Conservation (phyloP, 2,329 filamentous ascomycete genomes). For the Penicillium olsonii region DNA sequence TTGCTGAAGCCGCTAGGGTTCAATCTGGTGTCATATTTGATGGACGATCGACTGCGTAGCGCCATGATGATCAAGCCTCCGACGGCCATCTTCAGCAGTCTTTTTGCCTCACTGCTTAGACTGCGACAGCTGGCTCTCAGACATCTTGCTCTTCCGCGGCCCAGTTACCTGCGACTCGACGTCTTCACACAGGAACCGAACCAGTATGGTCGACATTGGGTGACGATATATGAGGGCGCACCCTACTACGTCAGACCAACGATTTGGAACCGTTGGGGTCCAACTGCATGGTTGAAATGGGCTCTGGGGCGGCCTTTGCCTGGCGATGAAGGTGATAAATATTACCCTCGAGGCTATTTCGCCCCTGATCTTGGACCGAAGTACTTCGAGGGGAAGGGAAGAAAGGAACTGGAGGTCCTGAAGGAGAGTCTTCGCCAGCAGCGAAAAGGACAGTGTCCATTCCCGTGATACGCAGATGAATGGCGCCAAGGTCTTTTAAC, state of each 20-base stretch:
- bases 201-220: conserved; percentile 56
- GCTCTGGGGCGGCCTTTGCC: conserved; percentile 49
- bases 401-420: conserved; percentile 27
- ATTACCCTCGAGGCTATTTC: conserved; percentile 51
- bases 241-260: conserved; percentile 66
- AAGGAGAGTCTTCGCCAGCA: conserved; percentile 47
- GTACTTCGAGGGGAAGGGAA: conserved; percentile 54
- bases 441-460: conserved; percentile 50
- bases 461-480: conserved; percentile 27
- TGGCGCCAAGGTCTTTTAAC: too few relatives aligned
- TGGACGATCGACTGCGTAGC: conserved; percentile 63
- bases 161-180: conserved; percentile 39
- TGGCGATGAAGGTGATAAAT: conserved; percentile 50
- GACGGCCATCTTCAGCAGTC: conserved; percentile 24
- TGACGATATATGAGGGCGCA: conserved; percentile 57
- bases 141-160: conserved; percentile 62
- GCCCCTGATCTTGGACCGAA: conserved; percentile 63
- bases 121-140: conserved; percentile 58
- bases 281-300: conserved; percentile 51
- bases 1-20: conserved; percentile 49
- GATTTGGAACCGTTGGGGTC: conserved; percentile 64
- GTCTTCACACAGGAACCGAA: conserved; percentile 53
- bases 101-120: conserved; percentile 52
- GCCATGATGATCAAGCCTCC: conserved; percentile 59
- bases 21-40: conserved; percentile 57